Evolutionary conservation across 768 basidiomycete genomes (phyloP).

Genomic region (Piloderma croceum): DNA sequence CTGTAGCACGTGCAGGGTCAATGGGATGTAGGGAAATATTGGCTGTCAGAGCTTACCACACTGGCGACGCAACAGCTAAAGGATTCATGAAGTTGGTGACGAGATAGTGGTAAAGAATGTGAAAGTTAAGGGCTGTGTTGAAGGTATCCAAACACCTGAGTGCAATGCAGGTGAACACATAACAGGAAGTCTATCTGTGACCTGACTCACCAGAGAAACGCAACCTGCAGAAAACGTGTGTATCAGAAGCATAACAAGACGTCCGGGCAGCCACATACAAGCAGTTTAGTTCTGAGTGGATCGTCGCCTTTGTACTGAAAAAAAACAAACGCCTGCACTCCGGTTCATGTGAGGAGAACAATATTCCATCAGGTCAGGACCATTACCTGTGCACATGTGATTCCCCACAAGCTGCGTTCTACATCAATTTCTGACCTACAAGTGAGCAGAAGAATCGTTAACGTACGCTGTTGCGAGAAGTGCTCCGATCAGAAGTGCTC

Average conservation of each 20-base stretch:
- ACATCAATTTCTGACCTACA: neutral
- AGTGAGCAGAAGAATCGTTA: constrained; percentile 1
- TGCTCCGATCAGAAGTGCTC: constrained; percentile 49
- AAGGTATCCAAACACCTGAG: constrained; percentile 51
- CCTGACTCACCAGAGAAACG: constrained; percentile 28
- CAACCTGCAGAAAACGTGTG: constrained; percentile 21
- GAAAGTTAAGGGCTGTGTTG: constrained; percentile 45
- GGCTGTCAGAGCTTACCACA: constrained; percentile 39
- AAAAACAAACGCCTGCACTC: constrained; percentile 48
- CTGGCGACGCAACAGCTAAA: constrained; percentile 34
- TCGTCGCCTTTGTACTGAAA: constrained; percentile 36
- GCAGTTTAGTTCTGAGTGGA: constrained; percentile 3
- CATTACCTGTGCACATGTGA: constrained; percentile 52
- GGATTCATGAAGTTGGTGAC: constrained; percentile 51
- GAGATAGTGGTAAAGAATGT: constrained; percentile 55
- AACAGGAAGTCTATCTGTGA: constrained; percentile 7
- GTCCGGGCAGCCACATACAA: neutral
- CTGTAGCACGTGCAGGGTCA: constrained; percentile 19
- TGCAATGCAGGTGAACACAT: neutral
- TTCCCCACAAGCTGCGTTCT: constrained; percentile 46
- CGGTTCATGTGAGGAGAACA: too few relatives aligned
- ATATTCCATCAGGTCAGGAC: too few relatives aligned
- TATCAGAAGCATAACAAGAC: neutral
- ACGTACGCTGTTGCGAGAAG: constrained; percentile 49
- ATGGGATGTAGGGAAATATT: neutral